Conservation (phyloP, 106 monocot genomes). For the Allium sativum region DNA sequence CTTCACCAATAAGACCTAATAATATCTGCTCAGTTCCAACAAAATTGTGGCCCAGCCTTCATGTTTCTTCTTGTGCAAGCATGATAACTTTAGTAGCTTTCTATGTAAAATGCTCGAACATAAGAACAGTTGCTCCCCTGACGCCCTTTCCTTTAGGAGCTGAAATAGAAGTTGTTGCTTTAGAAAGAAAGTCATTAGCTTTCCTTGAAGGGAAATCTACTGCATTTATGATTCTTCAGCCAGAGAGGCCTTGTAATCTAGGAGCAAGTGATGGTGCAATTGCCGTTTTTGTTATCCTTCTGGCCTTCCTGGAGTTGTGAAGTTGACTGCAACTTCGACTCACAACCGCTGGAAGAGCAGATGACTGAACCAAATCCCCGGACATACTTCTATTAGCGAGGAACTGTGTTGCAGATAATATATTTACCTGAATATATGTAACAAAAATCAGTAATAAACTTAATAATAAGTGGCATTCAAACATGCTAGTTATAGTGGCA, state of each 20-base stretch:
- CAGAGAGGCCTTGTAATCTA: constrained; percentile 21
- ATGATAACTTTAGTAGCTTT: constrained; percentile 80
- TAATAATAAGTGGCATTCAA: neutral
- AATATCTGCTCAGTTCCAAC: constrained; percentile 72
- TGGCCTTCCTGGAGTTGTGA: constrained; percentile 9
- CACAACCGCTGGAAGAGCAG: constrained; percentile 24
- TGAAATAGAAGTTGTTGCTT: constrained; percentile 26
- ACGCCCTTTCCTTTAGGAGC: constrained; percentile 22
- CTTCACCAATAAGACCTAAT: constrained; percentile 68
- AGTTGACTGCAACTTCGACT: constrained; percentile 13
- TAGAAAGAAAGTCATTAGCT: constrained; percentile 24
- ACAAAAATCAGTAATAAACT: neutral
- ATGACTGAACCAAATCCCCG: constrained; percentile 35
- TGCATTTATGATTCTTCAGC: constrained; percentile 20
- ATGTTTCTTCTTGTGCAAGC: constrained; percentile 76
- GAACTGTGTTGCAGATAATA: neutral
- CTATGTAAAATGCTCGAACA: constrained; percentile 78
- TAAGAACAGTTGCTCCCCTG: constrained; percentile 31
- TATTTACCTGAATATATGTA: neutral
- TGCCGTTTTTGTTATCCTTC: constrained; percentile 19
- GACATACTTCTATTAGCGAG: constrained; percentile 20
- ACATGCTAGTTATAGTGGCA: neutral
- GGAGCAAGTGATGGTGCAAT: constrained; percentile 10
- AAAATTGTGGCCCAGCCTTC: constrained; percentile 65
- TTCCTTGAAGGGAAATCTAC: constrained; percentile 23